phyloP scores from a whole-genome alignment of 202 grass and related monocot species.

The Eragrostis tef region DNA sequence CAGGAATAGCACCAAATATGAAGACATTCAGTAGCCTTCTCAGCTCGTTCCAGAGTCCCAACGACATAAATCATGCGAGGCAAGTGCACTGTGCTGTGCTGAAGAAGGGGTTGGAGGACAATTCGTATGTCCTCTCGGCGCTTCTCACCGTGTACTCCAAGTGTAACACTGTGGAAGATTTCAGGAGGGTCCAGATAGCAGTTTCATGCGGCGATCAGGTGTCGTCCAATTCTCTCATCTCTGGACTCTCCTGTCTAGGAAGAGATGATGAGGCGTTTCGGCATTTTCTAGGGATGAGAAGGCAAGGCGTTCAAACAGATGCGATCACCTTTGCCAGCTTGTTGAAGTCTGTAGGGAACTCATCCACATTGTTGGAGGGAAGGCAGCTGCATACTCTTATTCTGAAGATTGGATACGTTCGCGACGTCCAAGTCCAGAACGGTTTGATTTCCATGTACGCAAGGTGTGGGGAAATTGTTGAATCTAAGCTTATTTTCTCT shows the following conservation, averaged over 20 bases:
- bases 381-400: constrained; percentile 49
- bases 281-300: constrained; percentile 47
- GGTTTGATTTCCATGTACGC: constrained; percentile 52
- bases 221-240: constrained; percentile 29
- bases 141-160: constrained; percentile 52
- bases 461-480: constrained; percentile 42
- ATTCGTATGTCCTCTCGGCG: constrained; percentile 25
- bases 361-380: constrained; percentile 37
- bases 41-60: not conserved
- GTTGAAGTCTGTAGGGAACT: constrained; percentile 41
- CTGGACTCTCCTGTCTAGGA: constrained; percentile 44
- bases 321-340: constrained; percentile 48
- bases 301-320: not conserved
- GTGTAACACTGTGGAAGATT: constrained; percentile 42
- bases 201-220: constrained; percentile 44
- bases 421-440: constrained; percentile 41
- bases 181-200: constrained; percentile 7
- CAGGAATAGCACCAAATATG: constrained; percentile 30
- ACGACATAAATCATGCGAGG: constrained; percentile 20
- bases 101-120: constrained; percentile 24
- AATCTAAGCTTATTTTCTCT: constrained; percentile 40
- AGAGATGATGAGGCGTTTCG: constrained; percentile 38
- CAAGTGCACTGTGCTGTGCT: constrained; percentile 14
- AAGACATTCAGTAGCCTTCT: constrained; percentile 52
- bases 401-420: constrained; percentile 37